Evolutionary conservation across 2,329 filamentous ascomycete species (phyloP), one percentile per base, ranked within the genome.

Genomic region (Cryphonectria japonica): DNA sequence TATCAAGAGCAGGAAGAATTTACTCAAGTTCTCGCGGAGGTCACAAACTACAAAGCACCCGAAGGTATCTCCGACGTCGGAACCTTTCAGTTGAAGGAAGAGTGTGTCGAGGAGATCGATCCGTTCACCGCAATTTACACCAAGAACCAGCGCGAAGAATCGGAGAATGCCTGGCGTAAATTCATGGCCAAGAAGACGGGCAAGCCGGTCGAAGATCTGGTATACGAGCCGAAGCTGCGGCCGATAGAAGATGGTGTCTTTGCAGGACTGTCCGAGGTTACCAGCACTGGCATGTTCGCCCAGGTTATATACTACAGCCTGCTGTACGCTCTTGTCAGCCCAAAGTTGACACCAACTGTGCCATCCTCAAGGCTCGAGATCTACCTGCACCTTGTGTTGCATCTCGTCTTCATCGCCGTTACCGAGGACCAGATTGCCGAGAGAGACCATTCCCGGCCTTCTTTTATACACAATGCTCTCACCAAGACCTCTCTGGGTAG

Each of bases 61-160:
- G 96, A 99, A 80, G 96, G 95, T 6, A 83, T 98, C 43, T 93
- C 93, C 5, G 96, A 99, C 78, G 93, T 95, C 22, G 96, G 97
- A 70, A 97, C 93, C 0, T 99, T 99, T 77, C 94, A 98, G 80
- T 84, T 99, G 67, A 96, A 95, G 78, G 89, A 92, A 5, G 89
- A 97, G 72, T 96, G 91, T 76, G 87, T 98, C 54, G 92, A 95
- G 75, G 88, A 97, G 63, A 90, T 99, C 66, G 97, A 99, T 79
- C 96, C 97, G 0, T 99, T 98, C 79, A 96, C 95, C 77, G 93
- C 95, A 8, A 94, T 98, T 78, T 99, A 97, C 80, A 97, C 91
- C 77, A 97, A 97, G 78, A 99, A 99, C 77, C 95, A 98, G 80
- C 89, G 96, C 66, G 96, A 99, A 78, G 96, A 99, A 79, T 94